phyloP scores from a whole-genome alignment of 441 rosid species.

The Isatis lusitanica region DNA sequence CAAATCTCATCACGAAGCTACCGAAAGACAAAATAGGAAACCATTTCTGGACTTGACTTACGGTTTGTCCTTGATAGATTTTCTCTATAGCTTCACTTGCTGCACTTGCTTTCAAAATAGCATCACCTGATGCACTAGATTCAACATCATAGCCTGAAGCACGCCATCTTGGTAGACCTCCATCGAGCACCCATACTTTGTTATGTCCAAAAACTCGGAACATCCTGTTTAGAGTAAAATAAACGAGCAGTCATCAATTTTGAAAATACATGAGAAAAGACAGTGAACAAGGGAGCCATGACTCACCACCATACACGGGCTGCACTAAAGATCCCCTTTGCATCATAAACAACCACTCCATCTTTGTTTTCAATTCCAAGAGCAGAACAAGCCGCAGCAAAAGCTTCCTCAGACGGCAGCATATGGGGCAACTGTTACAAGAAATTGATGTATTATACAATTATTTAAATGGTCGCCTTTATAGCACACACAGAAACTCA shows the following conservation, averaged over 20 bases:
- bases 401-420: slow-evolving; percentile 94
- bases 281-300: neutral
- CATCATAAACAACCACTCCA: slow-evolving; percentile 92
- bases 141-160: slow-evolving; percentile 93
- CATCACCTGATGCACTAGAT: slow-evolving; percentile 92
- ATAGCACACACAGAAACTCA: neutral
- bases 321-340: slow-evolving; percentile 94
- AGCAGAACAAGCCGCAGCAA: slow-evolving; percentile 92
- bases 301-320: slow-evolving; percentile 99
- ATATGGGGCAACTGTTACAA: slow-evolving; percentile 81
- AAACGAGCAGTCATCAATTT: neutral
- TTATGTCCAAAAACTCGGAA: slow-evolving; percentile 90
- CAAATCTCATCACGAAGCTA: neutral
- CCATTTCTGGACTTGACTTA: slow-evolving; percentile 46
- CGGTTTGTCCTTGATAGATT: slow-evolving; percentile 81
- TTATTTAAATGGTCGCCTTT: neutral
- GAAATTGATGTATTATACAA: neutral
- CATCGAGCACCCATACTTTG: slow-evolving; percentile 95
- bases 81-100: slow-evolving; percentile 93
- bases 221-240: slow-evolving; percentile 56
- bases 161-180: slow-evolving; percentile 97
- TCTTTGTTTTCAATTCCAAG: slow-evolving; percentile 88
- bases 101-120: slow-evolving; percentile 89
- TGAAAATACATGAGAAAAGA: neutral
- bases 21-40: neutral